phyloP scores from a whole-genome alignment of 2,329 filamentous ascomycete genomes.

The Penicillium capsulatum region DNA sequence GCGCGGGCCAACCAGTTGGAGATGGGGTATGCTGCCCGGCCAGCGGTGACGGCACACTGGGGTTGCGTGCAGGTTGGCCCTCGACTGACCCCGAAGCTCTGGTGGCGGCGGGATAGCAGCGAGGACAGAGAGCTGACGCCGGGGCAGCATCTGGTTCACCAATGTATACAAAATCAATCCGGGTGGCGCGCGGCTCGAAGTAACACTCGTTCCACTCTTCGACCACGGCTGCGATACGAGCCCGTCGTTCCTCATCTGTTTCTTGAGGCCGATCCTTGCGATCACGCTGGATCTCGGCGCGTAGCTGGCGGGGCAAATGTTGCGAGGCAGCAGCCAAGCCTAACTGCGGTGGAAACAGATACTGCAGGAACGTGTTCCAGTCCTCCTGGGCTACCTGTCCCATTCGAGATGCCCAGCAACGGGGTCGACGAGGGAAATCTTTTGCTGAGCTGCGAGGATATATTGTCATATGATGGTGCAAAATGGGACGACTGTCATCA shows the following conservation, averaged over 20 bases:
- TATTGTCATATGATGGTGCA: slow-evolving; percentile 39
- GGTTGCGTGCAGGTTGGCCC: slow-evolving; percentile 3
- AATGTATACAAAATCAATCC: slow-evolving; percentile 35
- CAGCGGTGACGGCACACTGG: slow-evolving; percentile 10
- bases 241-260: slow-evolving; percentile 38
- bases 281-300: slow-evolving; percentile 40
- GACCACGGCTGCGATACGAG: slow-evolving; percentile 38
- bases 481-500: slow-evolving; percentile 22
- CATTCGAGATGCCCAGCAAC: slow-evolving; percentile 36
- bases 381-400: slow-evolving; percentile 40
- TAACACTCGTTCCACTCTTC: slow-evolving; percentile 44
- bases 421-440: slow-evolving; percentile 41
- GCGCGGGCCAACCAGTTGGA: slow-evolving; percentile 12
- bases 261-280: slow-evolving; percentile 43
- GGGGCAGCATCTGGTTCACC: slow-evolving; percentile 31
- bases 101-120: slow-evolving; percentile 40
- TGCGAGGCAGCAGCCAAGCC: slow-evolving; percentile 36
- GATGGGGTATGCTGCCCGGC: slow-evolving; percentile 12
- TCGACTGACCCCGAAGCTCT: slow-evolving; percentile 11
- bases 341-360: slow-evolving; percentile 40
- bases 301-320: slow-evolving; percentile 36
- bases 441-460: slow-evolving; percentile 40
- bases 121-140: slow-evolving; percentile 37
- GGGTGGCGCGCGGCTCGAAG: slow-evolving; percentile 36
- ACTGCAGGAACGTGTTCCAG: slow-evolving; percentile 43